Base-by-base conservation (phyloP, 345 rosid species). In the Ceriops decandra region DNA sequence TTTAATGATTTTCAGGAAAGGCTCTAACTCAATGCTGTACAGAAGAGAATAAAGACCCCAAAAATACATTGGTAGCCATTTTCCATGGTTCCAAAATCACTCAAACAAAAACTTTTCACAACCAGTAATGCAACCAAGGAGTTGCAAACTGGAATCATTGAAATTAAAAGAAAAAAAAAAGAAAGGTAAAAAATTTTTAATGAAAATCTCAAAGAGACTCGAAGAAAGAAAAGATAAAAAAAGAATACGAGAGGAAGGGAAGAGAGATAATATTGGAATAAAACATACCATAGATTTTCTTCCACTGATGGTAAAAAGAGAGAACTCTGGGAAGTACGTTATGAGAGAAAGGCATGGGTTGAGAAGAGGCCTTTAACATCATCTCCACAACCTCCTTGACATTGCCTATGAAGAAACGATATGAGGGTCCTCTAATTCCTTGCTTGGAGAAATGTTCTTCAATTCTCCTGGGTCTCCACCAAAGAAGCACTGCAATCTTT, bases 281-380 rank as follows among this genome's bases (percentile, higher is more conserved):
- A 56, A 33, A 33, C 20, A 7, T 74, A 95, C 99, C 99, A 57
- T 95, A 91, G 72, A 91, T 87, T 82, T 95, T 95, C 79, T 87
- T 86, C 99, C 99, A 95, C 72, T 95, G 93, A 68, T 91, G 96
- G 70, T 95, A 95, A 56, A 95, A 91, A 32, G 99, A 78, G 68
- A 95, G 93, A 60, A 95, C 99, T 59, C 99, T 73, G 24, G 99
- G 99, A 26, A 95, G 95, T 47, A 95, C 91, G 82, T 95, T 95
- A 83, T 95, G 99, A n/a, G 97, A 95, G 81, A 80, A 83, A 75
- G 98, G 98, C 88, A 91, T 90, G 68, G 97, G 99, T 36, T 88
- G 90, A 63, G 97, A 82, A 64, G 97, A 91, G 60, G 99, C 97
- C 72, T 88, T 81, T 19, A 88, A 64, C 97, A 86, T 95, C 99